phyloP scores from a whole-genome alignment of 1,284 basidiomycete genomes.

The Cystobasidium sp. region DNA sequence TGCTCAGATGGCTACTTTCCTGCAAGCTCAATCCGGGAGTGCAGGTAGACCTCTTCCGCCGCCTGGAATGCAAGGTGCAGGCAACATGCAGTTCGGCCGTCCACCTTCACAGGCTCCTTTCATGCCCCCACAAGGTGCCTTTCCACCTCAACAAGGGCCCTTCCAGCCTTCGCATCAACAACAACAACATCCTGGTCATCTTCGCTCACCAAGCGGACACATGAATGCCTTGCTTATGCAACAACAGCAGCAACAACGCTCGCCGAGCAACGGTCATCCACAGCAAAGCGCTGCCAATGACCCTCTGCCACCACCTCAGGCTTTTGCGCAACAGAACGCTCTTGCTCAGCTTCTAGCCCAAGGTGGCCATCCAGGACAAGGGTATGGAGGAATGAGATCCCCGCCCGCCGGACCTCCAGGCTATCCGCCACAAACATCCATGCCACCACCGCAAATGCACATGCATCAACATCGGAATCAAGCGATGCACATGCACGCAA shows the following conservation, averaged over 20 bases:
- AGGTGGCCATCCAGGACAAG: slow-evolving; percentile 10
- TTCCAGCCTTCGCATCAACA: neutral
- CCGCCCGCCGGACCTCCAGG: neutral
- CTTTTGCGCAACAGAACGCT: slow-evolving; percentile 37
- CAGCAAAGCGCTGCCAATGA: neutral
- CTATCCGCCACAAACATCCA: neutral
- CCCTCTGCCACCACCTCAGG: slow-evolving; percentile 18
- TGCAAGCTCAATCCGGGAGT: neutral
- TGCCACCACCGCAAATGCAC: slow-evolving; percentile 18
- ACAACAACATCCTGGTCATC: slow-evolving; percentile 17
- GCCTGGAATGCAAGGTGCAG: neutral
- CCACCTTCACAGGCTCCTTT: slow-evolving; percentile 2
- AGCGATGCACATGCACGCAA: slow-evolving; percentile 12
- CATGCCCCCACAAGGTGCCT: neutral
- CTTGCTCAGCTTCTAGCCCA: slow-evolving; percentile 37
- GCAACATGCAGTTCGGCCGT: neutral
- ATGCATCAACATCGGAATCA: slow-evolving; percentile 9
- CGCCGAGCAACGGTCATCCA: slow-evolving; percentile 10
- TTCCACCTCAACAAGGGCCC: slow-evolving; percentile 14
- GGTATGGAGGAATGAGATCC: slow-evolving; percentile 1
- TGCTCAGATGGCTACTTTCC: slow-evolving; percentile 32
- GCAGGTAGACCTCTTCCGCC: neutral
- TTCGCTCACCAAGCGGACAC: slow-evolving; percentile 19
- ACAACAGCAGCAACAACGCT: slow-evolving; percentile 27
- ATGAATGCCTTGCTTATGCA: neutral